A percentile compares a stretch with the other conserved stretches of the same genome.
Evolutionary conservation across 1,284 basidiomycete genomes (phyloP).

Genomic region (Puccinia brachypodii): DNA sequence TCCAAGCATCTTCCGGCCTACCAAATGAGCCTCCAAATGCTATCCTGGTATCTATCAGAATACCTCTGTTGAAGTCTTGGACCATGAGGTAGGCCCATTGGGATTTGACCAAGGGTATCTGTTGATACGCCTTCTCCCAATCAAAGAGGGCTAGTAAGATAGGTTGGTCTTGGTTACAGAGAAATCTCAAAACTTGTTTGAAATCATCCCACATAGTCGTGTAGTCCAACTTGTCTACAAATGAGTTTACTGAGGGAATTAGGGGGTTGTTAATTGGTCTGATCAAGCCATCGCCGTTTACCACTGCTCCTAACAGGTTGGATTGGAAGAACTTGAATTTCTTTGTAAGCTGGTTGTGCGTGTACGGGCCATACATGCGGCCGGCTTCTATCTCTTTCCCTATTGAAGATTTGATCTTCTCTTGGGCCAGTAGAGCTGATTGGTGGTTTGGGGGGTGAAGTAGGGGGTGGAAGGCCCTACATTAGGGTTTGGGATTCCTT

Average conservation of each 20-base stretch:
- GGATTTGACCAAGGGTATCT: neutral
- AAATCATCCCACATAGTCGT: neutral
- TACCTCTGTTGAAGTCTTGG: neutral
- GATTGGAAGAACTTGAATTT: neutral
- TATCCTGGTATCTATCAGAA: constrained; percentile 2
- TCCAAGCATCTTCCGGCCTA: neutral
- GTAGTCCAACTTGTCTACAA: neutral
- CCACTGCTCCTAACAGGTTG: neutral
- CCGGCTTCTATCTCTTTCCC: neutral
- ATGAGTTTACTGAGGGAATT: neutral
- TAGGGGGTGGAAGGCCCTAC: neutral
- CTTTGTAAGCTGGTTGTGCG: neutral
- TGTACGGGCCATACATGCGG: neutral
- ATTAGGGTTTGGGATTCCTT: neutral
- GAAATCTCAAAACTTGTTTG: neutral
- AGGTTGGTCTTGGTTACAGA: neutral
- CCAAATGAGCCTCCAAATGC: constrained; percentile 9
- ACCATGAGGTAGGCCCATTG: constrained; percentile 5
- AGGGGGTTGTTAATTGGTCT: neutral
- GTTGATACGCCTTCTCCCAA: neutral
- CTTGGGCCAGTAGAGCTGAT: no score
- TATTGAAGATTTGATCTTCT: neutral
- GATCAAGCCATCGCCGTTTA: neutral
- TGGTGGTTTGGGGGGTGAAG: neutral
- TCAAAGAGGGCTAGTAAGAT: neutral